These are phyloP conservation scores for Elongisporangium anandrum DNA, from an alignment of 352 stramenopile genomes.

Conservation along the genomic window DNA sequence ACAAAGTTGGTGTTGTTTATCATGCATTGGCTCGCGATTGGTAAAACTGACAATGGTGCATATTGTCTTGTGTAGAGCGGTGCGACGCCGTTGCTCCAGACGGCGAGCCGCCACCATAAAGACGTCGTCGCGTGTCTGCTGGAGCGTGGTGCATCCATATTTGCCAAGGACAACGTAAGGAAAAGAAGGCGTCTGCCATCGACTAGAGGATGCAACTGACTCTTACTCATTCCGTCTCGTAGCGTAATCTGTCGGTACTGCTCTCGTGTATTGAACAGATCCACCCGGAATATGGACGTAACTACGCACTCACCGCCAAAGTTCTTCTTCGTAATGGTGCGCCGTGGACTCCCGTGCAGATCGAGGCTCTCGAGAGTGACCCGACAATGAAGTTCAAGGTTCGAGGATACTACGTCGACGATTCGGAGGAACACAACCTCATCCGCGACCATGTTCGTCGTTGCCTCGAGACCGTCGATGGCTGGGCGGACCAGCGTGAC, in stretches of 20 bases:
- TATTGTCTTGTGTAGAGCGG: not conserved
- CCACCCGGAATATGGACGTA: not conserved
- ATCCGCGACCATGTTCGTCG: not conserved
- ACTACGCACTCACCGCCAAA: not conserved
- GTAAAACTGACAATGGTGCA: not conserved
- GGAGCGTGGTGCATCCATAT: not conserved
- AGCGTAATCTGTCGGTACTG: not conserved
- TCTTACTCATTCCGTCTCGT: not conserved
- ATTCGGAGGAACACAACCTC: no score
- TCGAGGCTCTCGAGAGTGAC: not conserved
- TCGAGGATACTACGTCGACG: no score
- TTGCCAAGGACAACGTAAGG: not conserved
- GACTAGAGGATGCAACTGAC: not conserved
- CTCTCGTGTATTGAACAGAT: not conserved
- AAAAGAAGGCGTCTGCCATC: not conserved
- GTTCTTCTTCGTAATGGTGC: not conserved
- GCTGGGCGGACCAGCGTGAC: not conserved
- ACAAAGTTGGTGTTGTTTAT: not conserved
- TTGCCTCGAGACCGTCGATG: not conserved
- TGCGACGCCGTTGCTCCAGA: not conserved
- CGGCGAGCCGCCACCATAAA: no score
- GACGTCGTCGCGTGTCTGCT: not conserved
- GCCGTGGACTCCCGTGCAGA: not conserved
- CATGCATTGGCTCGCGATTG: not conserved
- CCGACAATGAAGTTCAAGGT: no score